Conservation (phyloP, 2,329 filamentous ascomycete genomes). For the Colletotrichum sp. region DNA sequence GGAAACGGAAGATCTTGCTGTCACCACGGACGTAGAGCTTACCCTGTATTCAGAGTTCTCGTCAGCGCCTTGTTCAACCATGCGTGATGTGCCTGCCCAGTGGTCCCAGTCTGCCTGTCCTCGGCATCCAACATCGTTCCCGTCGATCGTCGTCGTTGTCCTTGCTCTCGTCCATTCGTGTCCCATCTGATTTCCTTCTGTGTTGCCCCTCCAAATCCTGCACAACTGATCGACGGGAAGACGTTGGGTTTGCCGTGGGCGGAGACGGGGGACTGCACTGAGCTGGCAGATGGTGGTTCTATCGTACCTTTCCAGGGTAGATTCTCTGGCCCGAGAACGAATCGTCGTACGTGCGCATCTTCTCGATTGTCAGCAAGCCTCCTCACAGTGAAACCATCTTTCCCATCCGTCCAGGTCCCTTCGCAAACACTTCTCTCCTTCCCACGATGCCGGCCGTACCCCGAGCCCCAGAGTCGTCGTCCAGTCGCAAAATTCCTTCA, state of each 20-base stretch:
- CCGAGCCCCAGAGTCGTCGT: not conserved
- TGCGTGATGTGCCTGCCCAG: not conserved
- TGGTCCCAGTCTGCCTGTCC: not conserved
- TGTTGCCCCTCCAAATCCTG: not conserved
- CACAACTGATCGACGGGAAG: conserved; percentile 1
- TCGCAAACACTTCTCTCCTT: not conserved
- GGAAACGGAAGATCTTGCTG: conserved; percentile 99
- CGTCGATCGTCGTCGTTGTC: not conserved
- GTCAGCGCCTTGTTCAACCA: conserved; percentile 27
- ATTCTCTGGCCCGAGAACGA: conserved; percentile 70
- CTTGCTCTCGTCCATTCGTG: not conserved
- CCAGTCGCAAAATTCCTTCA: not conserved
- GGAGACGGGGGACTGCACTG: not conserved
- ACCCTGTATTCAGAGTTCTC: conserved; percentile 65
- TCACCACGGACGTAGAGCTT: conserved; percentile 99
- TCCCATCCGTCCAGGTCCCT: not conserved
- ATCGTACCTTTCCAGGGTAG: conserved; percentile 70
- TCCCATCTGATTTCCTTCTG: not conserved
- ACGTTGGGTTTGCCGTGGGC: not conserved
- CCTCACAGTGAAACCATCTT: not conserved
- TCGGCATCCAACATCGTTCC: not conserved
- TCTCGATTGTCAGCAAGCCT: conserved; percentile 33
- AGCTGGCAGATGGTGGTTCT: not conserved
- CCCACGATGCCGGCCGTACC: not conserved
- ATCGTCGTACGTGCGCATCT: conserved; percentile 73